Base-by-base conservation (phyloP, 2,329 filamentous ascomycete genomes). In the Fusarium fujikuroi region DNA sequence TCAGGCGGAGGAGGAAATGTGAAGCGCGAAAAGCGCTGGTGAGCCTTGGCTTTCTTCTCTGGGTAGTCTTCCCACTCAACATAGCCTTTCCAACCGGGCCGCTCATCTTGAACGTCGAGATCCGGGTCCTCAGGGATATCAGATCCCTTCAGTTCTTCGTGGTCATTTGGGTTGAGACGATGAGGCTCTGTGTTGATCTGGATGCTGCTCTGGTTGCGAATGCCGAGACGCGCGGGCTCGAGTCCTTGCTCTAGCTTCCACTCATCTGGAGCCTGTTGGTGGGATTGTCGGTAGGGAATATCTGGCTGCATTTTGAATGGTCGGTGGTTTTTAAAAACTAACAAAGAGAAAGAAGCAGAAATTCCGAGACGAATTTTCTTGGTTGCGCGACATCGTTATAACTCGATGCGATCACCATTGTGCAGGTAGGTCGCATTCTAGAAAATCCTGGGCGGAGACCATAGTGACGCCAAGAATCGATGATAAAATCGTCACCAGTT, bases 41-140 rank as follows among this genome's bases (percentile, higher is more conserved):
- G 85, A 0, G 89, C 91, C 52, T 86, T 82, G 34, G 83, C 85
- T 75, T 91, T 92, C 80, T 92, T 93, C 50, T 92, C 89, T 0
- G 91, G 91, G 60, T 92, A 91, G 19, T 89, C 85, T 77, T 92
- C 91, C 91, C 90, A 92, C 75, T 92, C 91, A 11, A 93, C 84
- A 67, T 92, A 93, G 4, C 88, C 77, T 21, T 14, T 80, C 79
- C 80, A 83, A 0, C 81, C 81, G 5, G 80, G 76, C 2, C 78
- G 60, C 50, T 81, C 79, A 14, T 46, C 44, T 10, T 61, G 36
- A 3, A 79, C 79, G 9, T 79, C 73, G 5, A 72, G 72, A 4
- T 76, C 63, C 0, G 65, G 80, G 57, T 87, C 76, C 5, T 82
- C 84, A 2, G 85, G 42, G 18, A 47, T 34, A 11, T 40, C 37